A percentile compares a stretch with the other conserved stretches of the same genome.
phyloP scores from a whole-genome alignment of 768 basidiomycete genomes.

The Pleurotus salmoneostramineus region DNA sequence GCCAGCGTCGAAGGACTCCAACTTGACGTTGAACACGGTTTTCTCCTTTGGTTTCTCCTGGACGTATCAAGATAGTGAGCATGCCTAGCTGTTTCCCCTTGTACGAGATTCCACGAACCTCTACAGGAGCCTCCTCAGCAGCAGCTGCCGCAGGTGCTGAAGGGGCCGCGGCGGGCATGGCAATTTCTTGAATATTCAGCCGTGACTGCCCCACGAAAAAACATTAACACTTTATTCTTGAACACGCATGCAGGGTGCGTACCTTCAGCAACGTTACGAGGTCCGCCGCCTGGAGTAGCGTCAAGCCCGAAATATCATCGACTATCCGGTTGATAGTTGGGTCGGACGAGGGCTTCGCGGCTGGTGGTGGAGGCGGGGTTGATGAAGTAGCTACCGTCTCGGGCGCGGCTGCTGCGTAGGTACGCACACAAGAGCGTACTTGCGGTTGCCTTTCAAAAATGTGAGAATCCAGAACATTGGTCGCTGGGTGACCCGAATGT shows the following conservation, averaged over 20 bases:
- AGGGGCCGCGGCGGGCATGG: constrained; percentile 77
- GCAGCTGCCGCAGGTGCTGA: constrained; percentile 53
- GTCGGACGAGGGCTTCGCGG: constrained; percentile 39
- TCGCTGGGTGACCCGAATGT: not conserved
- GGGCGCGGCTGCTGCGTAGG: constrained; percentile 28
- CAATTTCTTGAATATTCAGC: constrained; percentile 96
- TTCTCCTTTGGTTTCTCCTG: constrained; percentile 98
- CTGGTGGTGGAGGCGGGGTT: constrained; percentile 43
- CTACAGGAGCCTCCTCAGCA: constrained; percentile 57
- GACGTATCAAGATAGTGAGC: not conserved
- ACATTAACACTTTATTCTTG: constrained; percentile 10
- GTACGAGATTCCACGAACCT: constrained; percentile 38
- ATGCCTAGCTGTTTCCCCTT: not conserved
- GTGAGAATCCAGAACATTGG: not conserved
- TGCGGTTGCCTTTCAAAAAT: constrained; percentile 2
- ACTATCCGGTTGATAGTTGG: constrained; percentile 80
- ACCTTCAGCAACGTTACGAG: constrained; percentile 91
- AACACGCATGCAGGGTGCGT: not conserved
- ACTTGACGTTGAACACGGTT: constrained; percentile 92
- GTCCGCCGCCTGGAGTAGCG: constrained; percentile 93
- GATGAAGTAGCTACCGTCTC: constrained; percentile 34
- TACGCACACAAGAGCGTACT: constrained; percentile 2
- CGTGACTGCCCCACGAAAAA: constrained; percentile 52
- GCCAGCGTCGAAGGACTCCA: constrained; percentile 89
- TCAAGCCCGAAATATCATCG: constrained; percentile 86